Conservation (phyloP, 108 stramenopile species). For the Nitzschia sp. region DNA sequence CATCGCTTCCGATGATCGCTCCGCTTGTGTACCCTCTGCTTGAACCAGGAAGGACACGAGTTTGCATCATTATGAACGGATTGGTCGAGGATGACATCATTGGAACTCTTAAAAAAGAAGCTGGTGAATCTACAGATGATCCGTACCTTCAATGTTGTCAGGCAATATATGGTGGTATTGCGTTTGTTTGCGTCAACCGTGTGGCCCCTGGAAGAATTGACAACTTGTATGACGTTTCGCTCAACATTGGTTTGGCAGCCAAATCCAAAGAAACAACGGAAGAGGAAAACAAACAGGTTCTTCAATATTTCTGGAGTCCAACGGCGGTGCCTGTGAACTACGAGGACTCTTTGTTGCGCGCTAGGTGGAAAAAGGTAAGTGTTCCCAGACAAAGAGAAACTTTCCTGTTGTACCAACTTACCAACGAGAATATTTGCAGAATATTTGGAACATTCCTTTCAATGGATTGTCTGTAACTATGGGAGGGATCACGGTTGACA, state of each 20-base stretch:
- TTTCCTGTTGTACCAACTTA: neutral
- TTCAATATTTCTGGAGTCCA: constrained; percentile 56
- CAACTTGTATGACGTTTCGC: constrained; percentile 68
- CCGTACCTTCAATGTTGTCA: constrained; percentile 44
- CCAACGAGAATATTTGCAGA: constrained; percentile 6
- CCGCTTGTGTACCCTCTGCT: constrained; percentile 57
- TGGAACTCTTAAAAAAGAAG: constrained; percentile 27
- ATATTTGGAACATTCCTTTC: constrained; percentile 86
- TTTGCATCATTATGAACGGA: constrained; percentile 85
- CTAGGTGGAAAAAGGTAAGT: constrained; percentile 71
- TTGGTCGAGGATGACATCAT: constrained; percentile 80
- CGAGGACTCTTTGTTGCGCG: constrained; percentile 58
- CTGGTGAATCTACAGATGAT: constrained; percentile 30
- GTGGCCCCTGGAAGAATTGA: constrained; percentile 59
- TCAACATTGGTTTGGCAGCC: constrained; percentile 50
- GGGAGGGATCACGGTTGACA: constrained; percentile 86
- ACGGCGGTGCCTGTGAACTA: constrained; percentile 52
- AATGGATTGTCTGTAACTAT: constrained; percentile 84
- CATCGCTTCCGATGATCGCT: constrained; percentile 59
- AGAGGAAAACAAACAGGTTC: constrained; percentile 43
- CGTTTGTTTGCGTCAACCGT: constrained; percentile 75
- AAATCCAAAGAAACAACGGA: neutral
- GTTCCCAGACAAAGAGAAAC: constrained; percentile 5
- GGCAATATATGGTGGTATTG: constrained; percentile 84
- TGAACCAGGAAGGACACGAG: constrained; percentile 46